Percentiles rank a stretch among this genome's conserved stretches.
Evolutionary conservation across 257 asterid genomes (phyloP).

Genomic region (Osmanthus fragrans): DNA sequence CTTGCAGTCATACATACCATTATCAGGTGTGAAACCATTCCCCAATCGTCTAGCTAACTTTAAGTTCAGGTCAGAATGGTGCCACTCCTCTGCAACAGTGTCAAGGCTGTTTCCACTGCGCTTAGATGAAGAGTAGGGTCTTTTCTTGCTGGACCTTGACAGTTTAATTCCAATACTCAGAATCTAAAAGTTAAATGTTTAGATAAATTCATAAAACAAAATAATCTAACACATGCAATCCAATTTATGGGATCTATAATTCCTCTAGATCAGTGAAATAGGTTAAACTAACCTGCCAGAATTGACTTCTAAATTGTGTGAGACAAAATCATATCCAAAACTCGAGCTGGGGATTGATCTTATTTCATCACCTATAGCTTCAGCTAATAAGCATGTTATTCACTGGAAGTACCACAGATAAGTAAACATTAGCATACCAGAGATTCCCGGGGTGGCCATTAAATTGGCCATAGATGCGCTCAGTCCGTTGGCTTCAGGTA

Average conservation of each 20-base stretch:
- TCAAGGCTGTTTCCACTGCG: conserved; percentile 71
- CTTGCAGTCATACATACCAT: conserved; percentile 37
- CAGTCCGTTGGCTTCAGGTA: conserved; percentile 47
- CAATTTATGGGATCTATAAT: background rate
- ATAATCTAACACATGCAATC: background rate
- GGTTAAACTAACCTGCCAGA: conserved; percentile 62
- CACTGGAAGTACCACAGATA: conserved; percentile 18
- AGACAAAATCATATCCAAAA: conserved; percentile 58
- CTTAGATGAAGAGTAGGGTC: conserved; percentile 58
- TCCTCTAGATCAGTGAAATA: background rate
- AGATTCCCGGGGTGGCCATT: conserved; percentile 67
- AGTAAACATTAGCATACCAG: conserved; percentile 41
- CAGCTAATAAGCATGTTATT: conserved; percentile 18
- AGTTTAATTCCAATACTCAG: conserved; percentile 19
- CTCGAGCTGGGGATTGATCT: conserved; percentile 86
- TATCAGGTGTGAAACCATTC: conserved; percentile 45
- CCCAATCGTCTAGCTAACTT: conserved; percentile 53
- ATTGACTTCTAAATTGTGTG: conserved; percentile 57
- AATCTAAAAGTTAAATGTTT: background rate
- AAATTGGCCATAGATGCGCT: conserved; percentile 37
- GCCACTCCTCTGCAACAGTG: conserved; percentile 86
- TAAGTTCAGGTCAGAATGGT: conserved; percentile 49
- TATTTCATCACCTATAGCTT: conserved; percentile 51
- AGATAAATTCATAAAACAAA: background rate
- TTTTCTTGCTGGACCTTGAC: conserved; percentile 68